Percentiles rank a stretch among this genome's conserved stretches.
Evolutionary conservation across 2,329 filamentous ascomycete genomes (phyloP).

Genomic region (Epichloe festucae): DNA sequence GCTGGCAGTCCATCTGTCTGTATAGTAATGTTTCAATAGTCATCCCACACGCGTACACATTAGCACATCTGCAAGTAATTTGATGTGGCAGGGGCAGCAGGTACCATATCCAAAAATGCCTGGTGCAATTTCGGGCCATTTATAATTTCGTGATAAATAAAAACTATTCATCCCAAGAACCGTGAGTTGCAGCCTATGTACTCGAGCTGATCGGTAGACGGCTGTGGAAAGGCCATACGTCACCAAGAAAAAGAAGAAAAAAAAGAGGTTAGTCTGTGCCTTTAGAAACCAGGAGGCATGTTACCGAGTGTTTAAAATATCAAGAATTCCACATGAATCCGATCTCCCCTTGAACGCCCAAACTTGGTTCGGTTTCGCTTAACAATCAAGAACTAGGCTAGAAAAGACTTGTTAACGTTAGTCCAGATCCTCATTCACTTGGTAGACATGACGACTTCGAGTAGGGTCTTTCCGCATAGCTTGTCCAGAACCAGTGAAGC

Average conservation of each 20-base stretch:
- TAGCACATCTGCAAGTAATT: neutral
- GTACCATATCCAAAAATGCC: slow-evolving; percentile 3
- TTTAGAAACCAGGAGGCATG: slow-evolving; percentile 17
- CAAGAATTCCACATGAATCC: slow-evolving; percentile 12
- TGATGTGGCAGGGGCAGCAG: slow-evolving; percentile 1
- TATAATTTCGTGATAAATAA: neutral
- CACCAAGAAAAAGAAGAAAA: slow-evolving; percentile 11
- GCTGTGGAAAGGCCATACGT: neutral
- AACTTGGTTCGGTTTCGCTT: neutral
- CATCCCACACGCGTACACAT: neutral
- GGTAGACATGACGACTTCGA: slow-evolving; percentile 73
- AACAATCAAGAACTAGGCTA: slow-evolving; percentile 1
- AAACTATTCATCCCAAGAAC: neutral
- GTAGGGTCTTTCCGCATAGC: slow-evolving; percentile 87
- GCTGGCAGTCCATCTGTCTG: neutral
- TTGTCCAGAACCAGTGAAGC: slow-evolving; percentile 90
- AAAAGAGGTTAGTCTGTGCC: slow-evolving; percentile 29
- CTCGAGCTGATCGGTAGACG: slow-evolving; percentile 4
- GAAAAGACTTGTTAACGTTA: slow-evolving; percentile 22
- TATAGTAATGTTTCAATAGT: slow-evolving; percentile 1
- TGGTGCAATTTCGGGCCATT: neutral
- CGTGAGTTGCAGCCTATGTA: slow-evolving; percentile 2
- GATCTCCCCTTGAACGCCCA: slow-evolving; percentile 10
- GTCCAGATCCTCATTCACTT: slow-evolving; percentile 62
- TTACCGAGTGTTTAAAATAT: slow-evolving; percentile 21